A percentile compares a stretch with the other conserved stretches of the same genome.
phyloP scores from a whole-genome alignment of 257 asterid genomes.

The Nicotiana tabacum region DNA sequence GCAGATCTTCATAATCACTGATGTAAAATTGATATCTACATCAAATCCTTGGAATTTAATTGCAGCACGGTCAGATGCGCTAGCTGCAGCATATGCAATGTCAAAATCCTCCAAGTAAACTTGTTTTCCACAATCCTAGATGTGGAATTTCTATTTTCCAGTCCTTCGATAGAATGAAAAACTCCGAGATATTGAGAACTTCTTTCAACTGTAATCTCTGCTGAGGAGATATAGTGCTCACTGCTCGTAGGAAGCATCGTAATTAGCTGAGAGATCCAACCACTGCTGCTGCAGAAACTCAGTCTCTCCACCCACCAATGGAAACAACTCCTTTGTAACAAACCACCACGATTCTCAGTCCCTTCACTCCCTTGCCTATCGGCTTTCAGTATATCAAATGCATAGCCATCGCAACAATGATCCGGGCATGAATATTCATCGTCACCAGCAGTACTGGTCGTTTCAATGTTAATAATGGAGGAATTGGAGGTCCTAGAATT shows the following conservation, averaged over 20 bases:
- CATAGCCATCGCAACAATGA: slow-evolving; percentile 9
- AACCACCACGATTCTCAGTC: slow-evolving; percentile 17
- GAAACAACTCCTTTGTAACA: slow-evolving; percentile 38
- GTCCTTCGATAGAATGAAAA: too few relatives aligned
- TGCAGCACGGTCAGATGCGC: too few relatives aligned
- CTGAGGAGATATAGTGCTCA: slow-evolving; percentile 34
- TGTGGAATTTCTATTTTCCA: too few relatives aligned
- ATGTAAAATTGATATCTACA: not conserved
- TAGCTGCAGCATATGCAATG: too few relatives aligned
- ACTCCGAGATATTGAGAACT: too few relatives aligned
- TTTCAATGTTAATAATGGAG: slow-evolving; percentile 57
- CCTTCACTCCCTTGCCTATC: slow-evolving; percentile 20
- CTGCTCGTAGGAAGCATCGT: slow-evolving; percentile 32
- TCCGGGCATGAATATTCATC: slow-evolving; percentile 35
- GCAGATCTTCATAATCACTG: slow-evolving; percentile 65
- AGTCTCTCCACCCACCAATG: slow-evolving; percentile 27
- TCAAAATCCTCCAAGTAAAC: too few relatives aligned
- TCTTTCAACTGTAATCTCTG: slow-evolving; percentile 35
- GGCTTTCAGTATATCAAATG: slow-evolving; percentile 49
- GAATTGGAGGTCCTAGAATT: slow-evolving; percentile 73
- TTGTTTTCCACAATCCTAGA: too few relatives aligned
- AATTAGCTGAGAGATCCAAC: slow-evolving; percentile 43
- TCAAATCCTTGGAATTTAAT: too few relatives aligned
- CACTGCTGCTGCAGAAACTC: slow-evolving; percentile 14
- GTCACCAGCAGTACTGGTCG: slow-evolving; percentile 67